A percentile compares a stretch with the other conserved stretches of the same genome.
Conservation (phyloP, 352 stramenopile genomes). For the Pythium rishiriense region DNA sequence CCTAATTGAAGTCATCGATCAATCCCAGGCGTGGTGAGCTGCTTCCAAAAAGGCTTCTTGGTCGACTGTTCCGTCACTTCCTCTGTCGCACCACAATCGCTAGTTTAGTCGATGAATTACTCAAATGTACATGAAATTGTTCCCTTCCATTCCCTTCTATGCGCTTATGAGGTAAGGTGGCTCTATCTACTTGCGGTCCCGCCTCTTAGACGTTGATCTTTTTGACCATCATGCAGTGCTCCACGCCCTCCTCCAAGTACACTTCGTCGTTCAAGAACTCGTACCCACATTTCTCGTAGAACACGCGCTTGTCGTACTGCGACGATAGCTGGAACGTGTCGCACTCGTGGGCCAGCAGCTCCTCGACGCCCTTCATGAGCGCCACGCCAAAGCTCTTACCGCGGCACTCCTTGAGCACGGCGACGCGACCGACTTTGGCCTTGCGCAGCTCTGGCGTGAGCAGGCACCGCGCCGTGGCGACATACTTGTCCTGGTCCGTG, state of each 20-base stretch:
- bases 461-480: slow-evolving; percentile 49
- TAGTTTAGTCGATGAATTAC: slow-evolving; percentile 2
- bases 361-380: slow-evolving; percentile 46
- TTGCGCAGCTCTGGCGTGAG: slow-evolving; percentile 33
- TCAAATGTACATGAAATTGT: background rate
- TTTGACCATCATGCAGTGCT: slow-evolving; percentile 46
- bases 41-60: too few relatives aligned
- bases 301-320: slow-evolving; percentile 51
- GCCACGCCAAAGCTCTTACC: slow-evolving; percentile 51
- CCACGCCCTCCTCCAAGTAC: slow-evolving; percentile 50
- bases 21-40: background rate
- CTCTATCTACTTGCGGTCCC: background rate
- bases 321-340: slow-evolving; percentile 49
- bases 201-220: background rate
- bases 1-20: background rate
- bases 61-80: too few relatives aligned
- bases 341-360: slow-evolving; percentile 29
- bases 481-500: slow-evolving; percentile 48
- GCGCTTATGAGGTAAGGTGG: background rate
- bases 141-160: background rate
- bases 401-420: slow-evolving; percentile 52
- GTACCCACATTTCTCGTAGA: slow-evolving; percentile 77
- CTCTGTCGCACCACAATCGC: too few relatives aligned
- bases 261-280: slow-evolving; percentile 46
- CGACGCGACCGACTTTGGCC: slow-evolving; percentile 58